A percentile compares a stretch with the other conserved stretches of the same genome.
These are phyloP conservation scores for Ceriops tagal DNA, from an alignment of 345 rosid species.

Conservation along the genomic window DNA sequence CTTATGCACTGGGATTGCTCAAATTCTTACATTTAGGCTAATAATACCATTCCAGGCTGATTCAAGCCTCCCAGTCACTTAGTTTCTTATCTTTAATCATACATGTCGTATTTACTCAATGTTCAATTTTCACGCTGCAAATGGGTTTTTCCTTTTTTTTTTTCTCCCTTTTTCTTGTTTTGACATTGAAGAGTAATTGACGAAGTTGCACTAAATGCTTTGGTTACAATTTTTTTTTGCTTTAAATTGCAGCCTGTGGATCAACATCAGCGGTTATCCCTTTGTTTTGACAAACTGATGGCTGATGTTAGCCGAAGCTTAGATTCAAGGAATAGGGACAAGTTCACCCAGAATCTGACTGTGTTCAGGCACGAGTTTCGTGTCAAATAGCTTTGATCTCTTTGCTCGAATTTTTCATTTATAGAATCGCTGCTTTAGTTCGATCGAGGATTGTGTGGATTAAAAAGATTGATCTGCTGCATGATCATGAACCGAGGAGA, in stretches of 20 bases:
- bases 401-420: constrained; percentile 14
- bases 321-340: constrained; percentile 94
- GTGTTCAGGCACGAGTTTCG: constrained; percentile 90
- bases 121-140: too few species aligned
- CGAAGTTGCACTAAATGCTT: background rate
- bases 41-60: too few species aligned
- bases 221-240: constrained; percentile 2
- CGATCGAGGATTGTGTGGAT: background rate
- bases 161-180: background rate
- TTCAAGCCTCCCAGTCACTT: too few species aligned
- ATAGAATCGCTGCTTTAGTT: constrained; percentile 7
- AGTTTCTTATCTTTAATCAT: too few species aligned
- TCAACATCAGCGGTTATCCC: constrained; percentile 77
- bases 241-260: constrained; percentile 69
- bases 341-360: constrained; percentile 87
- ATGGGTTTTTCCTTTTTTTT: too few species aligned
- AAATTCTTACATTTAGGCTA: too few species aligned
- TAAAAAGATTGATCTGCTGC: constrained; percentile 13
- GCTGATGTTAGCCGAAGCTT: constrained; percentile 74
- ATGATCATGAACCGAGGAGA: constrained; percentile 3
- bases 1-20: too few species aligned
- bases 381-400: constrained; percentile 42
- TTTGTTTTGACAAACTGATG: constrained; percentile 92
- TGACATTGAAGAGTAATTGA: background rate
- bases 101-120: too few species aligned